Evolutionary conservation across 768 basidiomycete species (phyloP), one percentile per base, ranked within the genome.

Genomic region (Crepidotus variabilis): DNA sequence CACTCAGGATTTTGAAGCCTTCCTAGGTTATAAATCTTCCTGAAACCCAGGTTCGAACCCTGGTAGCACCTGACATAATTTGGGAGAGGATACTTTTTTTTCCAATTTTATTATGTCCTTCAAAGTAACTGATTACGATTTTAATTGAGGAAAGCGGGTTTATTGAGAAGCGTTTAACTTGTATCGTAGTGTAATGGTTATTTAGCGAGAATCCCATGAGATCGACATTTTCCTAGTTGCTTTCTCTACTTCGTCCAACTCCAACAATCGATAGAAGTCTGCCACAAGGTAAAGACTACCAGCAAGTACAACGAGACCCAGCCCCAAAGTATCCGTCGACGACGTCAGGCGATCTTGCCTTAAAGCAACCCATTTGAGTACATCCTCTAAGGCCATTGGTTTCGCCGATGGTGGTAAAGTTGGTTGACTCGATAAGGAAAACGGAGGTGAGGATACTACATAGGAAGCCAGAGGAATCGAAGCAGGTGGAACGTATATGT

Each of bases 271-370:
- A 74, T 96, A 97, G 54, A 95, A 85, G 73, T 98, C 96, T 9
- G 94, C 93, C 1, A 94, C 92, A 36, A 98, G 81, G 72, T 99
- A 99, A 63, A 98, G 69, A 71, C 97, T 98, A 36, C 96, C 97
- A 21, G 92, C 88, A 1, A 96, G 65, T 10, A 97, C 80, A 0
- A 89, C 79, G 52, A 93, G 64, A n/a, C 73, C 56, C n/a, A 53
- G 24, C 48, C 51, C 22, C 20, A 34, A 20, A 39, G 28, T 20
- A 32, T 24, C 9, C 59, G 2, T 7, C 14, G 5, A 5, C 14
- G 24, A 49, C 3, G 21, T 49, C 47, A 28, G 47, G 21, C 47
- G 16, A 23, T 49, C 65, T 13, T 67, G 70, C 73, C 78, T 80
- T n/a, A 71, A 62, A n/a, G 88, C 71, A 34, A 85, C 85, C 69